These are phyloP conservation scores for Botrytis paeoniae DNA, from an alignment of 2,329 filamentous ascomycete species.

Conservation along the genomic window DNA sequence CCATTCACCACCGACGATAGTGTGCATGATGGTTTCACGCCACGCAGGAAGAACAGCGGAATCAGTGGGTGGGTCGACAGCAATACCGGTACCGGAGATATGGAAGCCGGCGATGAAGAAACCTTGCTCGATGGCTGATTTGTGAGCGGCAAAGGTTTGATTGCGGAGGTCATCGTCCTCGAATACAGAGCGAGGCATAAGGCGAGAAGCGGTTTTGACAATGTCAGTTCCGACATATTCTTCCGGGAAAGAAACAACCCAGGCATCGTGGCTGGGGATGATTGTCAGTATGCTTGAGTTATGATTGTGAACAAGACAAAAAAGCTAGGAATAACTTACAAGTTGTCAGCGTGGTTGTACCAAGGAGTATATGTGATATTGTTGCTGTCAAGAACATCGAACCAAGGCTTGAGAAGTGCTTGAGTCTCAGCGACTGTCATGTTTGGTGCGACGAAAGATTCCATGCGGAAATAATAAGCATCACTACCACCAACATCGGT, in stretches of 20 bases:
- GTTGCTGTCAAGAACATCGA: constrained; percentile 38
- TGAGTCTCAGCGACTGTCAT: constrained; percentile 33
- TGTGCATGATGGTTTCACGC: constrained; percentile 25
- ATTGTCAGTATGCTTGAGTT: constrained; percentile 18
- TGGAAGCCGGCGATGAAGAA: constrained; percentile 38
- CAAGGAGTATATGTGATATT: constrained; percentile 26
- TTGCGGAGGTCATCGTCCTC: constrained; percentile 32
- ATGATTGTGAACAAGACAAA: too few species aligned
- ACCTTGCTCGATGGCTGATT: constrained; percentile 37
- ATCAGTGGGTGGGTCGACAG: constrained; percentile 14
- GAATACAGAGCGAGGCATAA: constrained; percentile 43
- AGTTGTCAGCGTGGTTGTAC: constrained; percentile 34
- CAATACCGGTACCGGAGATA: constrained; percentile 21
- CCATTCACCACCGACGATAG: constrained; percentile 23
- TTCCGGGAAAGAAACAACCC: constrained; percentile 43
- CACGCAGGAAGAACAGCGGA: constrained; percentile 41
- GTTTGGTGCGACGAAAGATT: constrained; percentile 35
- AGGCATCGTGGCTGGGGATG: constrained; percentile 29
- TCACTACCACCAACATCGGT: constrained; percentile 35
- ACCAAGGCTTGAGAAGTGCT: constrained; percentile 39
- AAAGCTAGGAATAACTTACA: constrained; percentile 11
- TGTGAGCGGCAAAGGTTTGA: constrained; percentile 35
- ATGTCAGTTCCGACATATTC: constrained; percentile 37
- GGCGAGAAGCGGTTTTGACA: constrained; percentile 40
- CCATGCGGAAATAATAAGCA: constrained; percentile 19